Base-by-base conservation (phyloP, 805 yeast genomes). In the Brettanomyces naardenensis region DNA sequence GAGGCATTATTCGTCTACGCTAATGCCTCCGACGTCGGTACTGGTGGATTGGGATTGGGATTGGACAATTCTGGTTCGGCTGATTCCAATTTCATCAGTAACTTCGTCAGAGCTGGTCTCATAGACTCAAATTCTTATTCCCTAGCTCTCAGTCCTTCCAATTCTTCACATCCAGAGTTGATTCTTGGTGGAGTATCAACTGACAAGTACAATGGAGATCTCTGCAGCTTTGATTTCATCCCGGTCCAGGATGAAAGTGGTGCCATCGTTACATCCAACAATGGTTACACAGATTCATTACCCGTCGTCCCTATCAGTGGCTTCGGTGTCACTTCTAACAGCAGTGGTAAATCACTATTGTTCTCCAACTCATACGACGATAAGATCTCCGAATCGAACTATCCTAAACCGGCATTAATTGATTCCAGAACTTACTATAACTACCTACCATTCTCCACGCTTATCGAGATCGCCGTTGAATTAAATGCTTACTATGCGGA, bases 391-490 rank as follows among this genome's bases (percentile, higher is more conserved):
- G 39, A 63, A 1, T 55, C 60, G 3, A 49, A 52, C 27, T 64
- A 54, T 37, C 57, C 69, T 18, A 57, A 64, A 19, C 81, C 88
- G 0, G 79, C 76, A 0, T 38, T 80, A 4, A 51, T 82, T 17
- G 87, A 81, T 50, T 61, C 84, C 1, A 63, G 85, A 39, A 61
- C 68, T 29, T 44, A 56, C 9, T 71, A 58, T 52, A 66, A 65
- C 21, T 70, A 62, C 50, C 53, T 83, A 26, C 90, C 90, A 0
- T 58, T 69, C 29, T 68, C 70, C 33, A 52, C 73, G 4, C 61
- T 83, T 30, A 65, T 82, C 36, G 73, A 72, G 46, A 56, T 83
- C 22, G 86, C 89, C 0, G 65, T 81, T 19, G 89, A 83, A 56
- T 60, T 79, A 28, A 78, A 78, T 49, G 90, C 90, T 0, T 71